Base-by-base conservation (phyloP, 495 filamentous ascomycete species). In the Rostrohypoxylon terebratum region DNA sequence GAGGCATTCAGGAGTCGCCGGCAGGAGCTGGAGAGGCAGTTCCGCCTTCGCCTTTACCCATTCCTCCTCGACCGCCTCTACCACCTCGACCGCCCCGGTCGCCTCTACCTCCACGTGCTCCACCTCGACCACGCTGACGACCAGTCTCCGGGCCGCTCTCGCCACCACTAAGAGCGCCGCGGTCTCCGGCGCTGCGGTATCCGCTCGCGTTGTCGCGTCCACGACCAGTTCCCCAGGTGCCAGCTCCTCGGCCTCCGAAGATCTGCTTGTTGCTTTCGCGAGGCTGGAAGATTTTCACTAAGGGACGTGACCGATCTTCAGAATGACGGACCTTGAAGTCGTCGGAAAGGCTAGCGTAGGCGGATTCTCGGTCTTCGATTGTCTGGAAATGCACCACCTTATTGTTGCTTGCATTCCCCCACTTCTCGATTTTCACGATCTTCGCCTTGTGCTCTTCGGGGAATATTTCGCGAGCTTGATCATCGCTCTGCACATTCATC, bases 141-240 rank as follows among this genome's bases (percentile, higher is more conserved):
- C 81, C 83, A 45, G 84, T 88, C 75, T 97, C 93, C 60, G 93
- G 94, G 77, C 97, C 96, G 77, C 93, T 97, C 66, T 92, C 85
- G 33, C 83, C 85, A 20, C 83, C 84, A 55, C 83, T 84, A 67
- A 83, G 80, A 38, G 71, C 23, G 45, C 75, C 80, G 54, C 77
- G 79, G 60, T 74, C 73, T 55, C 74, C 77, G 50, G 77, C 84
- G 53, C 90, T 95, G 72, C 90, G 86, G 78, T 94, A 96, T 75
- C 90, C 93, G 72, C 86, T 90, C 34, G 80, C 79, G 44, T 80
- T 68, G 53, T 81, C 83, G 62, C 88, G 85, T 40, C 90, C 88
- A 13, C 89, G 85, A 79, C 90, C 91, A 73, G 85, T 85, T 64
- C 90, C 89, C 92, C 93, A 93, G 64, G 87, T 91, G 38, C 92